Percentiles rank a stretch among this genome's conserved stretches.
Conservation (phyloP, 306 rosid genomes). For the Acacia confusa region DNA sequence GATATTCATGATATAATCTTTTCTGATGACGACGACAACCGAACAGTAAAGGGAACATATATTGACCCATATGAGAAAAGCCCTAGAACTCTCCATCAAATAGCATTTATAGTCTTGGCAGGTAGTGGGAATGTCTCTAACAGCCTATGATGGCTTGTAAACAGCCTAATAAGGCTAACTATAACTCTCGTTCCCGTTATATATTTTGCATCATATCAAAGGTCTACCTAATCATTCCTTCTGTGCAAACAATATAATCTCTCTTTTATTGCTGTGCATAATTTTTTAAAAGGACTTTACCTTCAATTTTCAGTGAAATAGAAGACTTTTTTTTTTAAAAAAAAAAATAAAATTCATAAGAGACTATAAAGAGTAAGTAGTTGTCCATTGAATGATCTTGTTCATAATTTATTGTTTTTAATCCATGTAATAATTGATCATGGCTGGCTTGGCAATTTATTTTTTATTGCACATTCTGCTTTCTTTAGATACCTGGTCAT, state of each 20-base stretch:
- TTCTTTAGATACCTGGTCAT: slow-evolving; percentile 19
- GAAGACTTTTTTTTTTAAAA: background rate
- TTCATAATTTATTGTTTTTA: background rate
- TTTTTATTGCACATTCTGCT: background rate
- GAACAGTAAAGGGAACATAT: background rate
- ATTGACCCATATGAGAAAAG: background rate
- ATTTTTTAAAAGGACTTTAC: background rate
- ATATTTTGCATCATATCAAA: background rate
- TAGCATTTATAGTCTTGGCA: background rate
- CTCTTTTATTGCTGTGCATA: background rate
- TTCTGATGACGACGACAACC: background rate
- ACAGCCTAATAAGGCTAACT: background rate
- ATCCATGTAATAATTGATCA: background rate
- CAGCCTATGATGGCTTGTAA: background rate
- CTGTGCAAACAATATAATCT: background rate
- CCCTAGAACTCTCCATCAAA: background rate
- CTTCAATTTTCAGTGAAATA: background rate
- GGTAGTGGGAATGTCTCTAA: background rate
- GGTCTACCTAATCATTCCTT: background rate
- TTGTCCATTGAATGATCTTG: slow-evolving; percentile 1
- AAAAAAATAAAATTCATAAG: no score
- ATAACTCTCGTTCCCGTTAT: background rate
- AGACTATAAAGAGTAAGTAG: background rate
- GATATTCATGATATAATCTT: background rate
- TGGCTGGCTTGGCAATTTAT: slow-evolving; percentile 1